Percentiles rank a stretch among this genome's conserved stretches.
Evolutionary conservation across 768 basidiomycete genomes (phyloP).

Genomic region (Serendipita sp.): DNA sequence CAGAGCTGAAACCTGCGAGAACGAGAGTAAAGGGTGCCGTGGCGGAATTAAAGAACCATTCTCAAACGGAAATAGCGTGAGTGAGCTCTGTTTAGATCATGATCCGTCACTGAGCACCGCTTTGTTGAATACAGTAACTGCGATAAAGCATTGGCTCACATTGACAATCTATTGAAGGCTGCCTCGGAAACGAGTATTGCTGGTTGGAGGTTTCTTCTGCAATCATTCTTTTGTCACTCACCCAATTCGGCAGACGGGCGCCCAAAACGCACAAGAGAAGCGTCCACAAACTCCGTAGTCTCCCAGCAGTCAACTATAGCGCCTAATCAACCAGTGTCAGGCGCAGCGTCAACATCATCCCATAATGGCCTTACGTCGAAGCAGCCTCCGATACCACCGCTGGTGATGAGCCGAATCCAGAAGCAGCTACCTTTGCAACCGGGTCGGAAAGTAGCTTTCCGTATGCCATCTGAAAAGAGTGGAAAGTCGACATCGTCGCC

Average conservation of each 20-base stretch:
- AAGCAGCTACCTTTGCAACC: slow-evolving; percentile 53
- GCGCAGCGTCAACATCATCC: neutral
- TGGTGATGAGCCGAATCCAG: neutral
- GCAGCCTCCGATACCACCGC: neutral
- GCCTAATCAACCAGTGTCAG: neutral
- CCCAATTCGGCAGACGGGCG: neutral
- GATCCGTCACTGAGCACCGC: neutral
- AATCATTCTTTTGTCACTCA: neutral
- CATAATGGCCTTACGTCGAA: neutral
- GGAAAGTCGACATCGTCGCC: slow-evolving; percentile 20
- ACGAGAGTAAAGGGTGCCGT: neutral
- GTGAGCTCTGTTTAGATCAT: neutral
- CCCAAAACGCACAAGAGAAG: neutral
- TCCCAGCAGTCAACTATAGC: neutral
- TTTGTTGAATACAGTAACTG: neutral
- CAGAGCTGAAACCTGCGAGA: neutral
- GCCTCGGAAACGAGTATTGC: neutral
- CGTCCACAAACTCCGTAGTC: neutral
- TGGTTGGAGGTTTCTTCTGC: neutral
- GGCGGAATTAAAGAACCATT: neutral
- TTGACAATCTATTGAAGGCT: neutral
- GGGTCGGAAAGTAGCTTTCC: slow-evolving; percentile 70
- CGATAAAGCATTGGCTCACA: neutral
- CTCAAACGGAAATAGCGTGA: neutral
- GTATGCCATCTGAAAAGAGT: slow-evolving; percentile 31